Base-by-base conservation (phyloP, 2,329 filamentous ascomycete genomes). In the Sporothrix protearum region DNA sequence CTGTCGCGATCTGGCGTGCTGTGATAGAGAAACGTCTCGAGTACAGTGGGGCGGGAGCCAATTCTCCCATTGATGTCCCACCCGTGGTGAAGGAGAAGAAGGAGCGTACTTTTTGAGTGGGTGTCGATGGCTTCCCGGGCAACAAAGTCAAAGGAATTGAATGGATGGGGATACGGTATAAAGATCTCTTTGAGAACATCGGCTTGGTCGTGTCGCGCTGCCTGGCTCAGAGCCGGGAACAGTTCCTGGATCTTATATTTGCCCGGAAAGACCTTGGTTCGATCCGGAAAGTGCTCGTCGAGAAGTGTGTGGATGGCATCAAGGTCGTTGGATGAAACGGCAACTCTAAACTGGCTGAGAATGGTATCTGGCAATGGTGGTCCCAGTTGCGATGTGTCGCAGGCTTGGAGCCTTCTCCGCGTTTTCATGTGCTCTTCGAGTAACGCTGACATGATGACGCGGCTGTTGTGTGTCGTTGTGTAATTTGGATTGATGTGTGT, bases 211-310 rank as follows among this genome's bases (percentile, higher is more conserved):
- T 66, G 16, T 30, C 42, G 61, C 19, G 42, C 39, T 16, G 61
- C 61, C 25, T 66, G 61, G 61, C 61, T 66, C 8, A 66, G 16
- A 19, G 30, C 22, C 12, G 61, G 61, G 14, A 30, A 66, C 10
- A 66, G 51, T 36, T 69, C 68, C 36, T 69, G 36, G 10, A 69
- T 49, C 4, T 47, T 47, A 39, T 69, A 69, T 22, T 61, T 22
- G 36, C 68, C 67, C 7, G 67, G 33, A 47, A 42, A 69, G 19
- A 59, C 3, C 51, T 69, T 19, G 7, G 30, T 69, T 16, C 68
- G 51, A n/a, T 69, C 53, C 14, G 53, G 39, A 49, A 69, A 69
- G 19, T 69, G 53, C 49, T 19, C 22, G n/a, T 69, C 39, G 36
- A 69, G 68, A 10, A 69, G 68, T n/a, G 53, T 39, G 6, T 25